Evolutionary conservation across 352 stramenopile genomes (phyloP).

Genomic region (Phytophthora aleatoria): DNA sequence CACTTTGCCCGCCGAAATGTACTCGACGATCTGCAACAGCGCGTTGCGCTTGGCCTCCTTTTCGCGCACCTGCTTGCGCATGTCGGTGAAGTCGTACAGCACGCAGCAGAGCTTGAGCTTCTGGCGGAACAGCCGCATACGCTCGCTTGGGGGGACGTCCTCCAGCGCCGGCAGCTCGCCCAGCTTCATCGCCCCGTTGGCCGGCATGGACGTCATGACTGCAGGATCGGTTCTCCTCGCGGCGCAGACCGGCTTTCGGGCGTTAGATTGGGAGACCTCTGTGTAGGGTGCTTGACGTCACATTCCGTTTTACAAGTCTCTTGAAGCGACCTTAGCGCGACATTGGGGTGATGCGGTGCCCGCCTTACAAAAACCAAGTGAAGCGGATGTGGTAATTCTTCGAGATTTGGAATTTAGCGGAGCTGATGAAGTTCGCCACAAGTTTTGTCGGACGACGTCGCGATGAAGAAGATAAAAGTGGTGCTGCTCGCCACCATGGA

Average conservation of each 20-base stretch:
- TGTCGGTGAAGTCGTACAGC: constrained; percentile 65
- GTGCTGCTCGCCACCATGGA: constrained; percentile 5
- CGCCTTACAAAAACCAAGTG: constrained; percentile 3
- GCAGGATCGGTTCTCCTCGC: constrained; percentile 16
- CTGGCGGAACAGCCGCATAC: constrained; percentile 69
- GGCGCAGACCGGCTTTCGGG: constrained; percentile 19
- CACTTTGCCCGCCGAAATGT: constrained; percentile 90
- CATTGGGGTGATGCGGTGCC: not conserved
- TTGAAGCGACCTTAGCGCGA: constrained; percentile 14
- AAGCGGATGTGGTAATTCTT: not conserved
- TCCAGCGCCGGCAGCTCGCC: constrained; percentile 60
- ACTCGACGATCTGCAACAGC: constrained; percentile 97
- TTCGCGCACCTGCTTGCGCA: constrained; percentile 64
- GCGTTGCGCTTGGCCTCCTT: constrained; percentile 94
- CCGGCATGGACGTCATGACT: constrained; percentile 30
- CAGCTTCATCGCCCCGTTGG: constrained; percentile 47
- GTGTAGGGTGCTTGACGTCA: not conserved
- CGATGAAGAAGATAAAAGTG: constrained; percentile 10
- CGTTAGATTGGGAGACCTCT: constrained; percentile 11
- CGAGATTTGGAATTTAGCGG: not conserved
- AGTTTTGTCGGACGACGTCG: constrained; percentile 8
- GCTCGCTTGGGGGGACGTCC: constrained; percentile 55
- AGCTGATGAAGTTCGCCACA: constrained; percentile 4
- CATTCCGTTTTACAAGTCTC: not conserved
- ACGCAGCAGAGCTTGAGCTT: constrained; percentile 68